Evolutionary conservation across 305 asterid species (phyloP).

Genomic region (Plantago coronopus): DNA sequence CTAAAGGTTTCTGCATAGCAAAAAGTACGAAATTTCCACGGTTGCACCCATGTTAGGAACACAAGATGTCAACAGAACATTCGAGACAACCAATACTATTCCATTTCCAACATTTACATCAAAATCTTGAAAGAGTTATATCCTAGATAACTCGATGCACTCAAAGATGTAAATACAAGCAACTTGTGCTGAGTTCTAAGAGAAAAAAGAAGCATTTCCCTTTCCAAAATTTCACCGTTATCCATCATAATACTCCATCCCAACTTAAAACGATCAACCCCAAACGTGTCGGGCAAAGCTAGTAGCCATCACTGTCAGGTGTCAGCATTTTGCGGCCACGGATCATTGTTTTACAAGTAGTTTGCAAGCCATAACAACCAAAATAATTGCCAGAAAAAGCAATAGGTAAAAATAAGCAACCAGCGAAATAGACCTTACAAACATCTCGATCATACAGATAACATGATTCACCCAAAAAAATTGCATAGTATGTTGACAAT

Average conservation of each 20-base stretch:
- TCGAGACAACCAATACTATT: neutral
- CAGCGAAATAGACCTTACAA: neutral
- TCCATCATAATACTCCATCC: neutral
- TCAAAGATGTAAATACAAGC: neutral
- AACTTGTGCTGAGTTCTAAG: neutral
- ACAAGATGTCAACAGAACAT: neutral
- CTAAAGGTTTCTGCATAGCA: no score
- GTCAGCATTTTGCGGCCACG: neutral
- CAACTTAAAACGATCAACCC: neutral
- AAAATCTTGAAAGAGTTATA: neutral
- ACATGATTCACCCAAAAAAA: slow-evolving; percentile 1
- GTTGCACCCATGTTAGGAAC: neutral
- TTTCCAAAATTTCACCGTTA: neutral
- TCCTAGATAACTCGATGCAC: neutral
- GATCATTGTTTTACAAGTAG: neutral
- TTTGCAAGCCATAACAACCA: slow-evolving; percentile 3
- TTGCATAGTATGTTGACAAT: neutral
- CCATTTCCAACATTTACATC: neutral
- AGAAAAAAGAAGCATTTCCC: neutral
- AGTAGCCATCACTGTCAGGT: neutral
- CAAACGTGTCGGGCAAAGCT: neutral
- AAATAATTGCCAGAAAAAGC: neutral
- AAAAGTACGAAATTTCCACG: neutral
- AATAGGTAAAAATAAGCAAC: neutral
- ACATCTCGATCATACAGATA: slow-evolving; percentile 17